phyloP scores from a whole-genome alignment of 495 filamentous ascomycete genomes.

The Aspergillus mulundensis region DNA sequence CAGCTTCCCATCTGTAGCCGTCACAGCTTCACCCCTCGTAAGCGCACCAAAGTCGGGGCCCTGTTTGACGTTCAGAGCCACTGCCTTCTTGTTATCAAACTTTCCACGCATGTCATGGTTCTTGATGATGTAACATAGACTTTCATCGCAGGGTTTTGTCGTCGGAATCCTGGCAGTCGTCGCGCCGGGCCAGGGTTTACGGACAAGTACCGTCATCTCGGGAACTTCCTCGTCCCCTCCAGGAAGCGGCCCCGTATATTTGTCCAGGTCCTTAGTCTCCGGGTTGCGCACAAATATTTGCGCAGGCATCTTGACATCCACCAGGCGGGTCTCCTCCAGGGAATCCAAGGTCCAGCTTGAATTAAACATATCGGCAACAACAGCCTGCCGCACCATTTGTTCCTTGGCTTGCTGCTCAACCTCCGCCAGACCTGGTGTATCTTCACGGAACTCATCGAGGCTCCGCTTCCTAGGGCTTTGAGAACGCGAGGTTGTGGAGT shows the following conservation, averaged over 20 bases:
- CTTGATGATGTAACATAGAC: slow-evolving; percentile 82
- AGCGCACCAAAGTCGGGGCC: slow-evolving; percentile 52
- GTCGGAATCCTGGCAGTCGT: slow-evolving; percentile 58
- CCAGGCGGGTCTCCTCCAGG: slow-evolving; percentile 58
- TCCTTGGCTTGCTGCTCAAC: slow-evolving; percentile 31
- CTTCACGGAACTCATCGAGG: slow-evolving; percentile 52
- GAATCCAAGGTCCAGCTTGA: slow-evolving; percentile 70
- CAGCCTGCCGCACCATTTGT: slow-evolving; percentile 49
- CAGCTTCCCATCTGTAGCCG: slow-evolving; percentile 48
- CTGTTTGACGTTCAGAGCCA: slow-evolving; percentile 50
- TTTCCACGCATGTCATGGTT: slow-evolving; percentile 71
- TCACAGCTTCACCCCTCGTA: slow-evolving; percentile 51
- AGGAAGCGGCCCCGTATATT: slow-evolving; percentile 63
- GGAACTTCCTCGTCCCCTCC: slow-evolving; percentile 45
- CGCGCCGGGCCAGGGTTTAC: slow-evolving; percentile 80
- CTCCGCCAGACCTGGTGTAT: slow-evolving; percentile 11
- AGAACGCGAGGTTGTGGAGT: slow-evolving; percentile 6
- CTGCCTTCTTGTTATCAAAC: slow-evolving; percentile 65
- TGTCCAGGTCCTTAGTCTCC: slow-evolving; percentile 58
- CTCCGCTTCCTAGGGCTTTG: slow-evolving; percentile 56
- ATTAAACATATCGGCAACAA: slow-evolving; percentile 79
- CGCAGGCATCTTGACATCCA: slow-evolving; percentile 62
- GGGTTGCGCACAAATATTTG: slow-evolving; percentile 64
- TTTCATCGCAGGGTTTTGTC: slow-evolving; percentile 57
- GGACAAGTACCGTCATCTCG: slow-evolving; percentile 69